phyloP scores from a whole-genome alignment of 768 basidiomycete species.

The Rhodosporidiobolus odoratus region DNA sequence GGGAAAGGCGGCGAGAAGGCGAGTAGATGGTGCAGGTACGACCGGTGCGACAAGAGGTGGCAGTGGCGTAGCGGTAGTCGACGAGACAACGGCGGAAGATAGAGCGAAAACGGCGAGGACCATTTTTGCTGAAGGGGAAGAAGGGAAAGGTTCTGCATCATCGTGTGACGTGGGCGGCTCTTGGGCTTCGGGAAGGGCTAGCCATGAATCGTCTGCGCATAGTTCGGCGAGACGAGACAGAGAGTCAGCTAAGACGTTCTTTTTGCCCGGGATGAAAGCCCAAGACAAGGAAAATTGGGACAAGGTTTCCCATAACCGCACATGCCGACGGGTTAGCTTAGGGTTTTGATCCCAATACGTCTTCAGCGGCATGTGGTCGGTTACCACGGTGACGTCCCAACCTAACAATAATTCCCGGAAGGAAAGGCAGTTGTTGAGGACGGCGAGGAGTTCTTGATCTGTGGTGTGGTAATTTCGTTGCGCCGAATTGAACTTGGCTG shows the following conservation, averaged over 20 bases:
- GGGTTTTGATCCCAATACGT: not conserved
- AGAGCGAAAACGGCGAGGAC: not conserved
- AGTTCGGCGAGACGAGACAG: conserved; percentile 6
- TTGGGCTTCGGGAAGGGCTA: not conserved
- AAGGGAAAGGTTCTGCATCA: not conserved
- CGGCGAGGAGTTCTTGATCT: conserved; percentile 19
- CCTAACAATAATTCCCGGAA: conserved; percentile 4
- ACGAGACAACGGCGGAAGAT: too few relatives aligned
- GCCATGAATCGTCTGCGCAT: not conserved
- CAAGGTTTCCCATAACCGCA: conserved; percentile 6
- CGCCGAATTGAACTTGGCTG: conserved; percentile 20
- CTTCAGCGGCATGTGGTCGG: not conserved
- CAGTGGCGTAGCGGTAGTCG: too few relatives aligned
- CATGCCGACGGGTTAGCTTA: not conserved
- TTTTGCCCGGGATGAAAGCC: not conserved
- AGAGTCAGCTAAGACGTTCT: not conserved
- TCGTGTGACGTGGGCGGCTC: not conserved
- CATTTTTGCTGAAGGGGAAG: not conserved
- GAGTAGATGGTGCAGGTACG: not conserved
- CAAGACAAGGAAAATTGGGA: not conserved
- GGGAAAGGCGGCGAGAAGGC: not conserved
- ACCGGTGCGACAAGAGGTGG: not conserved
- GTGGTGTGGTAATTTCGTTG: conserved; percentile 17
- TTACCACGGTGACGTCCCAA: not conserved
- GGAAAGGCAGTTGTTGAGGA: conserved; percentile 3